Evolutionary conservation across 2,329 filamentous ascomycete genomes (phyloP), one percentile per base, ranked within the genome.

Genomic region (Claviceps sp.): DNA sequence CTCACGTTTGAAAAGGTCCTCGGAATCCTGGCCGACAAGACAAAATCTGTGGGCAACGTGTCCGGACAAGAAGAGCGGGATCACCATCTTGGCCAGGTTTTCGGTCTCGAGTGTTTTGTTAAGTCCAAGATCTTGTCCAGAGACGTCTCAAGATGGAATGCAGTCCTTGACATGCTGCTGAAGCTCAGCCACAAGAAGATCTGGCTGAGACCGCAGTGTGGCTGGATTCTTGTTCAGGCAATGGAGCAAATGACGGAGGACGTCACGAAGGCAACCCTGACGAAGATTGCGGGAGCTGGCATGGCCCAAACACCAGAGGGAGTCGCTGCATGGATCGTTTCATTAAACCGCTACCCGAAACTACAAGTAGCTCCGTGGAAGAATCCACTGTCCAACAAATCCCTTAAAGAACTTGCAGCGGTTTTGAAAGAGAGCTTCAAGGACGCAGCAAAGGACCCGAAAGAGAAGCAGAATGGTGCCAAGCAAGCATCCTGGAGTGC

Each of bases 141-240:
- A 4, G 72, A 79, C 37, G 67, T 73, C 18, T 71, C 77, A 4
- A 76, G 72, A 60, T 89, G 85, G 81, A 72, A 74, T 46, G 72
- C 75, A 51, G 73, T 95, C n/a, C 70, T 96, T 47, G 78, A 85
- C 51, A 71, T 87, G 50, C 71, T 96, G 36, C 77, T 89, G 60
- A 78, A 82, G 55, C 76, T 96, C 54, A 82, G 85, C 42, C 78
- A 81, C 60, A 87, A 87, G 68, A 94, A 95, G 67, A 80, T 87
- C 36, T 96, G 90, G 91, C 75, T 97, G 58, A 80, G 88, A 55
- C 84, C 91, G 61, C 87, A 95, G 64, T 95, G 89, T 61, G 89
- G 87, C 36, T 88, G 84, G 75, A 80, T 93, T 47, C 73, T 96
- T 26, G 84, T 86, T 45, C 81, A 89, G 62, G 82, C 84, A 14